Conservation (phyloP, 441 rosid genomes). For the Melastoma candidum region DNA sequence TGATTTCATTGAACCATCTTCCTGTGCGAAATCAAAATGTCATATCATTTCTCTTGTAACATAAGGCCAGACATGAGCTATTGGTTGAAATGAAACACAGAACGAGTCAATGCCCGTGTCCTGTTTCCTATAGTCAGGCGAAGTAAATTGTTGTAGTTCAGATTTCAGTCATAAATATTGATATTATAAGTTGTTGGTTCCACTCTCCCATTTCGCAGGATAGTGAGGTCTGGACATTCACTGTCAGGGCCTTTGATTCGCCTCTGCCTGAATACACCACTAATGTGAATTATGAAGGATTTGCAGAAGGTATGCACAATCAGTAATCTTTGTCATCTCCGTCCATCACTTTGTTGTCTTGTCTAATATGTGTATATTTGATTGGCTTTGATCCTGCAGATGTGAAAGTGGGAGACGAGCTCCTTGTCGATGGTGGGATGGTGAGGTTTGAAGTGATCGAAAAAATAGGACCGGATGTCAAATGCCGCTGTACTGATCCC, state of each 20-base stretch:
- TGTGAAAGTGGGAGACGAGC: constrained; percentile 86
- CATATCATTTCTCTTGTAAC: no score
- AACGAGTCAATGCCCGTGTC: no score
- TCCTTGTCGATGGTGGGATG: constrained; percentile 97
- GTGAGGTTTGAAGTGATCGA: constrained; percentile 94
- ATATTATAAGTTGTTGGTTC: no score
- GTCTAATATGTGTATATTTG: constrained; percentile 8
- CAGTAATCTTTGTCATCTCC: not conserved
- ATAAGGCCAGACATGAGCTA: no score
- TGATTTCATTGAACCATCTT: no score
- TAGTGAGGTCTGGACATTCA: constrained; percentile 96
- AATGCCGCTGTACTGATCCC: constrained; percentile 83
- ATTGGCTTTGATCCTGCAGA: constrained; percentile 26
- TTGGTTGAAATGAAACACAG: no score
- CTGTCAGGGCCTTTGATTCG: constrained; percentile 71
- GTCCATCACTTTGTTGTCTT: not conserved
- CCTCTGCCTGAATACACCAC: constrained; percentile 68
- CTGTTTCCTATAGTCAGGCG: no score
- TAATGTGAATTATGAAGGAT: constrained; percentile 88
- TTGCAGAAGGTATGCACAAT: constrained; percentile 63
- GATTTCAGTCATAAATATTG: no score
- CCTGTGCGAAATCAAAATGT: no score
- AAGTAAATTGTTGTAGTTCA: no score
- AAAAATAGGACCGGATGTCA: constrained; percentile 93
- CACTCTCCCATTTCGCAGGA: constrained; percentile 36